Percentiles rank a stretch among this genome's conserved stretches.
phyloP scores from a whole-genome alignment of 1,139 yeast genomes.

The Taiozyma sp. region DNA sequence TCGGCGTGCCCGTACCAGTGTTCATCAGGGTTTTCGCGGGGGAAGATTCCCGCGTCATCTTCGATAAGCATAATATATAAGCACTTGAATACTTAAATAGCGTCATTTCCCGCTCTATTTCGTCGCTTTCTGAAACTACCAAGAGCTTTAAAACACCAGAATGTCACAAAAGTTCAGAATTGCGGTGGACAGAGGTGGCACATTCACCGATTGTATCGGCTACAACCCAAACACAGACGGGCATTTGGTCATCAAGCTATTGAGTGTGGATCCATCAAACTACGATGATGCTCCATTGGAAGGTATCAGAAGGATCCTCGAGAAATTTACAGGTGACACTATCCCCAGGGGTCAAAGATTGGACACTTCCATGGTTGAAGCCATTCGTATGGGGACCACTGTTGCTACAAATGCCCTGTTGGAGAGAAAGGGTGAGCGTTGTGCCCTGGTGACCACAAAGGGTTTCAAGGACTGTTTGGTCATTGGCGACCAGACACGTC shows the following conservation, averaged over 20 bases:
- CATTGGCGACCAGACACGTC: conserved; percentile 73
- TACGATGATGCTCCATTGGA: conserved; percentile 89
- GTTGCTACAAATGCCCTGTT: conserved; percentile 72
- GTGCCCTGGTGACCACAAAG: conserved; percentile 59
- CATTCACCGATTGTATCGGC: conserved; percentile 73
- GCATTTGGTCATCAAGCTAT: conserved; percentile 55
- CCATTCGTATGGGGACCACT: conserved; percentile 75
- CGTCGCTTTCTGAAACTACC: no score
- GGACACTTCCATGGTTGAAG: conserved; percentile 44
- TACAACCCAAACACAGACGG: conserved; percentile 27
- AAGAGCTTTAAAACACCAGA: background rate
- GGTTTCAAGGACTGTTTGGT: conserved; percentile 59
- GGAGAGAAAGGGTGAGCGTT: conserved; percentile 61
- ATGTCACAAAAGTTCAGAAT: conserved; percentile 15
- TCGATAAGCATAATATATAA: no score
- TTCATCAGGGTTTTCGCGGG: no score
- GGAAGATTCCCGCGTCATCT: no score
- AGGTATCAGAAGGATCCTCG: conserved; percentile 77
- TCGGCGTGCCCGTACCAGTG: no score
- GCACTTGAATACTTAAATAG: no score
- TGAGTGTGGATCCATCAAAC: conserved; percentile 84
- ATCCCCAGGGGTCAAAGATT: conserved; percentile 47
- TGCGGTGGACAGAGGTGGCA: conserved; percentile 67
- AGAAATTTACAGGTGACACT: conserved; percentile 41
- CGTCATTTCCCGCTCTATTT: no score